Conservation (phyloP, 495 filamentous ascomycete genomes). For the Barbatosphaeria neglecta region DNA sequence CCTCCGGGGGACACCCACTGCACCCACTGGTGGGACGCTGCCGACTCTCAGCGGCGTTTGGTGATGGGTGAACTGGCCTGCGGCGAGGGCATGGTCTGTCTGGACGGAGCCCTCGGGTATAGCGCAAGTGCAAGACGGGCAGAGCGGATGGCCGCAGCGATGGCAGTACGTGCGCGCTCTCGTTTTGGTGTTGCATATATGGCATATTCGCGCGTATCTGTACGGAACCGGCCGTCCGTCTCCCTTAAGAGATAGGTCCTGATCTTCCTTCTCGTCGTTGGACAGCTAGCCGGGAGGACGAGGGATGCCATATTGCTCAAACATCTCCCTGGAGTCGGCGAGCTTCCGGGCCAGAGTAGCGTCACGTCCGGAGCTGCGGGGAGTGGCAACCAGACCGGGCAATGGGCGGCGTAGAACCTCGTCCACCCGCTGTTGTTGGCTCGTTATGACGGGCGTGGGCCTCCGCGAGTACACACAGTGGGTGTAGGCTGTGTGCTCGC, state of each 20-base stretch:
- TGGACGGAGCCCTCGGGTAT: constrained; percentile 8
- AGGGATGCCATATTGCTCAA: constrained; percentile 20
- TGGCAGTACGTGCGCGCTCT: constrained; percentile 20
- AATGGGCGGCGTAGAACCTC: background rate
- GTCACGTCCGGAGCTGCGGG: background rate
- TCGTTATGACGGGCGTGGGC: background rate
- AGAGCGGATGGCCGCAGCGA: constrained; percentile 27
- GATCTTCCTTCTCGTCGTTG: constrained; percentile 18
- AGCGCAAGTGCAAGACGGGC: constrained; percentile 16
- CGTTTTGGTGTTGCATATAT: constrained; percentile 24
- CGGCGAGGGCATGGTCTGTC: constrained; percentile 1
- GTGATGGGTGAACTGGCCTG: background rate
- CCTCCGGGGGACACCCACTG: no score
- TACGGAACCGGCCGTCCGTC: constrained; percentile 15
- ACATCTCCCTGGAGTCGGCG: constrained; percentile 16
- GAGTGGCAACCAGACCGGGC: background rate
- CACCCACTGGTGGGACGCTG: background rate
- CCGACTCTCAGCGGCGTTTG: background rate
- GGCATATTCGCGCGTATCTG: constrained; percentile 19
- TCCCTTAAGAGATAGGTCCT: constrained; percentile 16
- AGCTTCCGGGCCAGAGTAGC: constrained; percentile 7
- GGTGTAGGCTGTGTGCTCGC: background rate
- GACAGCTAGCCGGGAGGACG: constrained; percentile 29
- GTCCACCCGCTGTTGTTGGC: background rate
- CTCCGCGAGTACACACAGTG: background rate